Base-by-base conservation (phyloP, 2,329 filamentous ascomycete genomes). In the Fusarium beomiforme region DNA sequence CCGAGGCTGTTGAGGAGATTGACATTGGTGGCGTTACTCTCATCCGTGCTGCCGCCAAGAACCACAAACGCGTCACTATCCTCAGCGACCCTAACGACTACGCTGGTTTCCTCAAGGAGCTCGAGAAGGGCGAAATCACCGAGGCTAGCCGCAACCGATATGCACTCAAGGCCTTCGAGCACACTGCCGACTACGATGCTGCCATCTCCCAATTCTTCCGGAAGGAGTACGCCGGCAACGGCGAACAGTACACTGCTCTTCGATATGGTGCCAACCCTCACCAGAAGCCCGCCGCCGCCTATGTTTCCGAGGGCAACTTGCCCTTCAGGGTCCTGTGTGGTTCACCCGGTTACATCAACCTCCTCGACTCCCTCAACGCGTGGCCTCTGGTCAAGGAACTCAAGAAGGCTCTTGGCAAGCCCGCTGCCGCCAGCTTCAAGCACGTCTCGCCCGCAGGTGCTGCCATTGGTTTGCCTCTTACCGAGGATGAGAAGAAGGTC, bases 301-400 rank as follows among this genome's bases (percentile, higher is more conserved):
- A 90, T 81, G 89, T 92, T 74, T 87, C 88, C 73, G 87, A 92
- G 63, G 90, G 88, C 69, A 86, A 90, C 73, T 86, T 99, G 58
- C 96, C 96, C n/a, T 98, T 98, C 89, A 97, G 95, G 85, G 94
- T 97, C 31, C 90, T 98, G 14, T 87, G 91, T 75, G 96, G 96
- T 57, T 89, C 94, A 12, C 96, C 96, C 11, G 96, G 96, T 58
- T 99, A 98, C 83, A 96, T 99, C 86, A 99, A 99, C 85, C 88
- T 99, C 53, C 89, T 99, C 51, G 96, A 99, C 83, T 93, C 94
- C 54, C 89, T 99, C 76, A 99, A 99, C 83, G 94, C 94, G 75
- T 99, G 96, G 96, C 93, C 94, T 10, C 85, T 99, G 67, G 96
- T 99, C 63, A 97, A 97, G 87, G 96, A 99, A 85, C 89, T 99